Evolutionary conservation across 345 rosid genomes (phyloP).

Genomic region (Kandelia obovata): DNA sequence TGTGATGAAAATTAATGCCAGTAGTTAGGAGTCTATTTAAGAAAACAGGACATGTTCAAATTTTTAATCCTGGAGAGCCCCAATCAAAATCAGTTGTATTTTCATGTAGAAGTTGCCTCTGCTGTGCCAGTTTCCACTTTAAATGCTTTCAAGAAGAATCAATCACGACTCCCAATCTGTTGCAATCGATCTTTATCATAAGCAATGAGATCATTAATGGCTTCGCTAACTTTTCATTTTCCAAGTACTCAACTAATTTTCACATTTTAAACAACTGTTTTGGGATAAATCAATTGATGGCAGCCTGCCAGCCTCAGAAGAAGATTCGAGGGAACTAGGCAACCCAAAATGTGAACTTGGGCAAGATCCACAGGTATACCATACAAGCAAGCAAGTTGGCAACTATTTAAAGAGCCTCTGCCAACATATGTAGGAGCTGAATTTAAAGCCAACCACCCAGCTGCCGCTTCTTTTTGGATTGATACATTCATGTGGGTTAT

Average conservation of each 20-base stretch:
- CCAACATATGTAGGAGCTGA: too few species aligned
- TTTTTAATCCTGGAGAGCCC: neutral
- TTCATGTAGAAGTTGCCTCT: neutral
- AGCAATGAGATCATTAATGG: conserved; percentile 1
- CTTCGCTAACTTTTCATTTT: conserved; percentile 2
- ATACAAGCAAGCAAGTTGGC: too few species aligned
- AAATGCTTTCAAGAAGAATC: neutral
- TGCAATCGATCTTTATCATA: conserved; percentile 12
- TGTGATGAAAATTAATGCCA: conserved; percentile 1
- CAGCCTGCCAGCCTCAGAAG: too few species aligned
- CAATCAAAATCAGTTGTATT: conserved; percentile 2
- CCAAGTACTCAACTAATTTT: neutral
- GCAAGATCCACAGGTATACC: too few species aligned
- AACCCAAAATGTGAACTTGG: too few species aligned
- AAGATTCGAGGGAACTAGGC: too few species aligned
- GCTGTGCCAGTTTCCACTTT: neutral
- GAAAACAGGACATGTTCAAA: conserved; percentile 7
- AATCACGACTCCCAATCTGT: conserved; percentile 14
- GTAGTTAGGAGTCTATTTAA: conserved; percentile 15
- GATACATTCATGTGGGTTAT: too few species aligned
- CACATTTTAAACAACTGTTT: neutral
- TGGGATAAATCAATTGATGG: neutral
- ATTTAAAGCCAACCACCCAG: too few species aligned
- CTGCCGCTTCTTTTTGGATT: too few species aligned
- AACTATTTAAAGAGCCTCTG: too few species aligned